A percentile compares a stretch with the other conserved stretches of the same genome.
These are phyloP conservation scores for Nitzschia sp. DNA, from an alignment of 108 stramenopile genomes.

Conservation along the genomic window DNA sequence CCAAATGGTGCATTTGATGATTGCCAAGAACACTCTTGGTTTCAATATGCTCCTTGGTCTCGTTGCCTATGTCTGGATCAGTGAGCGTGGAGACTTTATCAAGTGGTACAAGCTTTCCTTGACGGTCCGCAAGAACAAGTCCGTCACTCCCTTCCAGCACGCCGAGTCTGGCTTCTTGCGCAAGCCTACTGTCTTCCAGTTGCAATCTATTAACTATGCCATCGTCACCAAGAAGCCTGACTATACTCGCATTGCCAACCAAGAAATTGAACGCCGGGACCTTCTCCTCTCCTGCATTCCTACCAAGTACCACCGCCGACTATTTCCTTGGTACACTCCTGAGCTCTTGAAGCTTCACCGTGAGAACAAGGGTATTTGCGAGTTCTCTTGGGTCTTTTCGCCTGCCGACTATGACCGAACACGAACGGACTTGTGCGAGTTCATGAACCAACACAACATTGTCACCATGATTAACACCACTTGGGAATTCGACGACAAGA, in stretches of 20 bases:
- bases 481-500: conserved; percentile 22
- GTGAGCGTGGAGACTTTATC: conserved; percentile 25
- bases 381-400: conserved; percentile 20
- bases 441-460: conserved; percentile 18
- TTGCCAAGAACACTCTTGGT: conserved; percentile 23
- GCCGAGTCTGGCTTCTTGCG: conserved; percentile 26
- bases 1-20: conserved; percentile 19
- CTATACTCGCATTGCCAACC: conserved; percentile 7
- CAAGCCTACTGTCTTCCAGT: conserved; percentile 14
- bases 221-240: conserved; percentile 9
- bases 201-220: conserved; percentile 15
- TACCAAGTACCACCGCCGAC: conserved; percentile 9
- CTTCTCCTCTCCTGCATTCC: conserved; percentile 17
- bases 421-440: conserved; percentile 20
- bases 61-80: conserved; percentile 24
- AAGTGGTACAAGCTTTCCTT: conserved; percentile 21
- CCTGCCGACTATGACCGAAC: conserved; percentile 5
- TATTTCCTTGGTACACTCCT: conserved; percentile 25
- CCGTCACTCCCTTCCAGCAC: conserved; percentile 28
- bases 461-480: conserved; percentile 28
- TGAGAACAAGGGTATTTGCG: conserved; percentile 19
- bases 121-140: conserved; percentile 23
- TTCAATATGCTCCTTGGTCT: conserved; percentile 23
- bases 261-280: conserved; percentile 12
- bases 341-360: conserved; percentile 13